Evolutionary conservation across 768 basidiomycete genomes (phyloP), one percentile per base, ranked within the genome.

Genomic region (Polyporus arcularius): DNA sequence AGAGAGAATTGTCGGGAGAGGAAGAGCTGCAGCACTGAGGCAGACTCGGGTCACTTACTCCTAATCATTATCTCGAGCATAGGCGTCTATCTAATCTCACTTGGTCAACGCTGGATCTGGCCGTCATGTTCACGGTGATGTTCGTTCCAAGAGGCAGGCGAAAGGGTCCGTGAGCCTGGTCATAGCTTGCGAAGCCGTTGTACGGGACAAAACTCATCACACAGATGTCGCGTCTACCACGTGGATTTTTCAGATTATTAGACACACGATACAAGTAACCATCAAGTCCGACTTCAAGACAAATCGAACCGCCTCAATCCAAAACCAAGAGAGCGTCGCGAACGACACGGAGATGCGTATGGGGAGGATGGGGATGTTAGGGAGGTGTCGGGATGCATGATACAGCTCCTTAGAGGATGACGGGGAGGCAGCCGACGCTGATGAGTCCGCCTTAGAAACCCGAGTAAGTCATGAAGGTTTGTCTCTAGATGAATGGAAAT

Each of bases 341-440:
- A 35, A 7, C 35, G 11, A 35, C 35, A 11, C 21, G 42, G 15
- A 14, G 8, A 14, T 43, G 21, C 9, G 47, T 48, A 48, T 48
- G 28, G n/a, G 14, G 47, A 43, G 15, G 16, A 14, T 9, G 16
- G 15, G 15, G 16, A 14, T 21, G 42, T 5, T 21, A 8, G 47
- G 21, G n/a, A 48, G n/a, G 7, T 21, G 21, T 21, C 7, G 28
- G 47, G 45, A 15, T 8, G 18, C 16, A 11, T 10, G 21, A 26
- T 26, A 4, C 8, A 4, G n/a, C 10, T 32, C 35, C 12, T 45
- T 47, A 62, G 53, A 59, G 53, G 16, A 31, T 51, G 53, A 59
- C 45, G 7, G 62, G 62, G 32, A 59, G 43, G 49, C 62, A 63
- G 53, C 62, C 62, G 18, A 63, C 51, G 62, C 38, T 63, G 57